Conservation (phyloP, 352 stramenopile genomes). For the Phytopythium sindhum region DNA sequence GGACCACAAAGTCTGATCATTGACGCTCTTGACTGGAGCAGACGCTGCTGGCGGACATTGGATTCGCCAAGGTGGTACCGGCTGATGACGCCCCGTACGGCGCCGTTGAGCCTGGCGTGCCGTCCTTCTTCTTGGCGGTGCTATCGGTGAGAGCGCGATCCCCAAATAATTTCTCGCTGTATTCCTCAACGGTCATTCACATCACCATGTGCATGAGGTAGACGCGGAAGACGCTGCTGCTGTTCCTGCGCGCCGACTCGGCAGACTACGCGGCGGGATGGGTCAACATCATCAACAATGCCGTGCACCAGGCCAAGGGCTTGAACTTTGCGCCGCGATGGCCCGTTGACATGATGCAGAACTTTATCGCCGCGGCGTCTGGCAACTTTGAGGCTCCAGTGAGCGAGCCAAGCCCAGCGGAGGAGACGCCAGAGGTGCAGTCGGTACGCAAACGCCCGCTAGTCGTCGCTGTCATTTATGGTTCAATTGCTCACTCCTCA, state of each 20-base stretch:
- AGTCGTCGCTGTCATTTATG: not conserved
- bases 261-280: conserved; percentile 63
- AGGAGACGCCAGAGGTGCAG: conserved; percentile 11
- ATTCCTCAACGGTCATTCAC: not conserved
- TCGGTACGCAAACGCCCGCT: conserved; percentile 9
- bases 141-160: conserved; percentile 45
- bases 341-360: conserved; percentile 70
- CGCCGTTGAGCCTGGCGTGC: conserved; percentile 52
- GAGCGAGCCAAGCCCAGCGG: conserved; percentile 17
- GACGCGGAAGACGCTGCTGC: conserved; percentile 74
- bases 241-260: conserved; percentile 78
- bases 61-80: conserved; percentile 70
- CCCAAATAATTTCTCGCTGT: not conserved
- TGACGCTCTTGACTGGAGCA: not conserved
- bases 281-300: conserved; percentile 80
- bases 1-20: not conserved
- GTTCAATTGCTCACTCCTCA: not conserved
- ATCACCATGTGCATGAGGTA: conserved; percentile 7
- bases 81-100: conserved; percentile 74
- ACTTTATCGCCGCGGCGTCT: conserved; percentile 64
- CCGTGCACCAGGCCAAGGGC: conserved; percentile 64
- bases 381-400: conserved; percentile 36
- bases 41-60: conserved; percentile 63
- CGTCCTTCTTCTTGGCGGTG: conserved; percentile 65
- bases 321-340: conserved; percentile 63